Base-by-base conservation (phyloP, 208 protist species). In the Wallacemonas sp. region DNA sequence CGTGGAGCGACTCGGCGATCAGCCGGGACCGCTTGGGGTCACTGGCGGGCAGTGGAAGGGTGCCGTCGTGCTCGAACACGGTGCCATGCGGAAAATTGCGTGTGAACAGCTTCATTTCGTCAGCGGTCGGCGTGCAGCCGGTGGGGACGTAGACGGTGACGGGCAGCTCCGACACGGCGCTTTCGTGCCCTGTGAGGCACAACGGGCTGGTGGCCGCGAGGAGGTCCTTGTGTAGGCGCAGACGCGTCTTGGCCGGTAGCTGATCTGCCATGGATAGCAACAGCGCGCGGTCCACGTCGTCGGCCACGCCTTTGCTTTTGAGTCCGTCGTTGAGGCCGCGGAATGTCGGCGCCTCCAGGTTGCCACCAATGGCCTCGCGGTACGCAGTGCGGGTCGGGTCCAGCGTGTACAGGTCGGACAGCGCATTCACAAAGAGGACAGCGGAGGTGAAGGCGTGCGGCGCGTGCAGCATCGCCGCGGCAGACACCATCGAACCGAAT, bases 401-500 rank as follows among this genome's bases (percentile, higher is more conserved):
- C 65, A 79, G 89, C 14, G 45, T 22, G 28, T 74, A 71, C 25
- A 95, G 61, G 41, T 92, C 70, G 14, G 65, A 61, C 11, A 81
- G 39, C 1, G 76, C 33, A 10, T 79, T 80, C 8, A 93, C 84
- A 61, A 93, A 79, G 11, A 96, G 80, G 2, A 69, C 78, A 14
- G 91, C 57, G n/a, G 77, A 77, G 29, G 76, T 68, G 50, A 92
- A 89, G 12, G 55, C 61, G 1, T 89, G 66, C 0, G 87, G 85
- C 0, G 71, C 65, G 54, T 90, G 76, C 23, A 93, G 76, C 29
- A 86, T 83, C 2, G 86, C 85, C 16, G 73, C 70, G 38, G 49
- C 62, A 1, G 83, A 85, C 0, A 95, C 82, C 65, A 93, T 74
- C 39, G 90, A 77, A 26, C 90, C 90, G 65, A 93, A 91, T 12